Conservation (phyloP, 192 early-diverging fungal genomes). For the Phlyctochytrium planicorne region DNA sequence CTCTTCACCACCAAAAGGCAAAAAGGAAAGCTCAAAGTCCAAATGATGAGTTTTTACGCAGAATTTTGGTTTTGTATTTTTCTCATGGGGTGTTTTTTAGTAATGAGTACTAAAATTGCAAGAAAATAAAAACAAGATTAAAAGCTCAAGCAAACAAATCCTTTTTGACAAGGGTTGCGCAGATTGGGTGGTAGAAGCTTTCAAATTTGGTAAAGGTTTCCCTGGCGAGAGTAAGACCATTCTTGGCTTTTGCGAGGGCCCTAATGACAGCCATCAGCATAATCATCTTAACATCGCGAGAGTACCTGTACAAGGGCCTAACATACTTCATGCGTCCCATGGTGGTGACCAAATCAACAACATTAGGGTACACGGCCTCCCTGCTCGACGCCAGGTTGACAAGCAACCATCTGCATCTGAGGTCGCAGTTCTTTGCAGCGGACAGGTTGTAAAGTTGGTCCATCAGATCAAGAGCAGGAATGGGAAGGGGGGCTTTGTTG, state of each 20-base stretch:
- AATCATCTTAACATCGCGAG: not conserved
- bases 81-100: too few relatives aligned
- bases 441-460: slow-evolving; percentile 74
- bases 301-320: slow-evolving; percentile 68
- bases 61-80: too few relatives aligned
- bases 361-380: slow-evolving; percentile 71
- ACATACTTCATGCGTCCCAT: slow-evolving; percentile 96
- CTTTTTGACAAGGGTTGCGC: slow-evolving; percentile 82
- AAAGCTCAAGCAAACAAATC: slow-evolving; percentile 60
- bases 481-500: slow-evolving; percentile 60
- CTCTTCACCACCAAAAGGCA: too few relatives aligned
- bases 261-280: too few relatives aligned
- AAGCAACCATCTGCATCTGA: slow-evolving; percentile 83
- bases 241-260: slow-evolving; percentile 56
- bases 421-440: slow-evolving; percentile 74
- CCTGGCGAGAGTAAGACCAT: slow-evolving; percentile 72
- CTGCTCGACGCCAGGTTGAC: slow-evolving; percentile 77
- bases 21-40: too few relatives aligned
- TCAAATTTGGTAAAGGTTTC: slow-evolving; percentile 76
- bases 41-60: too few relatives aligned
- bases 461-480: slow-evolving; percentile 61
- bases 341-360: slow-evolving; percentile 76
- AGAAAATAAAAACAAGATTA: too few relatives aligned
- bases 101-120: too few relatives aligned
- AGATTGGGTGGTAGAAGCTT: slow-evolving; percentile 93